These are phyloP conservation scores for Aspergillus persii DNA, from an alignment of 2,329 filamentous ascomycete genomes.

Conservation along the genomic window DNA sequence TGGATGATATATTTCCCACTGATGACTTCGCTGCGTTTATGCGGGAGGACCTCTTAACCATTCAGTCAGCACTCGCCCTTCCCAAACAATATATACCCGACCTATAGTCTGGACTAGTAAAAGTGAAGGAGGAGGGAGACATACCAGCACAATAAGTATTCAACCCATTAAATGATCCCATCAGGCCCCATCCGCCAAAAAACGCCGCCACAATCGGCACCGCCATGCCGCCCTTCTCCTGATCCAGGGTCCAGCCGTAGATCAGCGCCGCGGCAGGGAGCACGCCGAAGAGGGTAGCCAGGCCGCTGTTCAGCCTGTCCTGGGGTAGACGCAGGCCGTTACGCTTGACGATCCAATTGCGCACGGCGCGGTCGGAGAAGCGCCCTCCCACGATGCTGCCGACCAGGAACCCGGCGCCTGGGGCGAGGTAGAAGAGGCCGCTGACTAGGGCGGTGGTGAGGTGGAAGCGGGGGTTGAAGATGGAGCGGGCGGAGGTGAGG, in stretches of 20 bases:
- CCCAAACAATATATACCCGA: no score
- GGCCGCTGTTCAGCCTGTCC: conserved; percentile 61
- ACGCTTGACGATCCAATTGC: conserved; percentile 59
- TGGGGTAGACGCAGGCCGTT: conserved; percentile 63
- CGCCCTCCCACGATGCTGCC: conserved; percentile 69
- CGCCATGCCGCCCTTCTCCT: conserved; percentile 53
- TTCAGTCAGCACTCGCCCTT: conserved; percentile 66
- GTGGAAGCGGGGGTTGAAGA: conserved; percentile 71
- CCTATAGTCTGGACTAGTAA: neutral
- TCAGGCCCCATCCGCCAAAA: conserved; percentile 66
- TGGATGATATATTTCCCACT: conserved; percentile 77
- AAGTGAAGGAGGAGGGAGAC: neutral
- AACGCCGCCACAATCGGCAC: conserved; percentile 70
- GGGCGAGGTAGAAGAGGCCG: conserved; percentile 72
- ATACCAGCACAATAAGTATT: conserved; percentile 62
- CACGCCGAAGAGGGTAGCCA: conserved; percentile 56
- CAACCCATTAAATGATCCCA: conserved; percentile 71
- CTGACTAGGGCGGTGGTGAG: conserved; percentile 64
- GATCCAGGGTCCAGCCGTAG: conserved; percentile 65
- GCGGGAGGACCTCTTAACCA: conserved; percentile 42
- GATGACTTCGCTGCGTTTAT: conserved; percentile 66
- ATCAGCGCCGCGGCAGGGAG: conserved; percentile 64
- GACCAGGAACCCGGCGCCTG: conserved; percentile 66
- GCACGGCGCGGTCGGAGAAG: conserved; percentile 66
- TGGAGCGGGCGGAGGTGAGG: conserved; percentile 67